Evolutionary conservation across 768 basidiomycete species (phyloP).

Genomic region (Naganishia friedmannii): DNA sequence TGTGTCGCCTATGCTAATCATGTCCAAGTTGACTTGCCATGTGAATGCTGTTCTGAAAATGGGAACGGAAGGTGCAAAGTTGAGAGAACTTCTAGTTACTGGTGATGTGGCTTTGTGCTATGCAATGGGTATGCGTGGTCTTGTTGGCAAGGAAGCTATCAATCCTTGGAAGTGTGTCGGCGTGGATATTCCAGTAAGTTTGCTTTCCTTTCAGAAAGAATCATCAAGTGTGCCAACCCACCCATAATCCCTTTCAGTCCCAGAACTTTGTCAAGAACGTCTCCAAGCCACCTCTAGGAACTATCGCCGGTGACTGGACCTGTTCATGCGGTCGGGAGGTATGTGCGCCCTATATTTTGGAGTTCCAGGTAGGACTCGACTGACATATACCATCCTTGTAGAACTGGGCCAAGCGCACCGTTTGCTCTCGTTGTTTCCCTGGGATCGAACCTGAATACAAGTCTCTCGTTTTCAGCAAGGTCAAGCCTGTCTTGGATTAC

Average conservation of each 20-base stretch:
- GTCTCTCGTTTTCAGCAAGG: constrained; percentile 26
- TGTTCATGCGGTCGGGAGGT: constrained; percentile 35
- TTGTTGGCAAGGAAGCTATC: constrained; percentile 32
- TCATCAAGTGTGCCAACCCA: not conserved
- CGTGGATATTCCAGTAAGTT: constrained; percentile 31
- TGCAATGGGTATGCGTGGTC: constrained; percentile 32
- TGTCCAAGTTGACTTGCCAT: constrained; percentile 25
- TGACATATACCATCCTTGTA: not conserved
- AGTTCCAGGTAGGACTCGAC: not conserved
- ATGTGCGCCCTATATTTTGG: not conserved
- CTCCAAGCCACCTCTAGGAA: constrained; percentile 31
- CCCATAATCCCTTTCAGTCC: not conserved
- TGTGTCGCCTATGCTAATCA: constrained; percentile 24
- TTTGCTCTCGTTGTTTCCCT: constrained; percentile 33
- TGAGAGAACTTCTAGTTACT: constrained; percentile 28
- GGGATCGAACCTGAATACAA: constrained; percentile 34
- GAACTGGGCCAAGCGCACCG: constrained; percentile 34
- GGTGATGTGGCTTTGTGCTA: constrained; percentile 29
- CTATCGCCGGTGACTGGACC: constrained; percentile 31
- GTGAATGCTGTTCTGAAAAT: constrained; percentile 24
- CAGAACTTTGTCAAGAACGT: constrained; percentile 30
- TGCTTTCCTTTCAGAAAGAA: no score
- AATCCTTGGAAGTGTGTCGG: constrained; percentile 32
- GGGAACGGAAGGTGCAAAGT: constrained; percentile 21
- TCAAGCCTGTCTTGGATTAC: constrained; percentile 29